phyloP scores from a whole-genome alignment of 345 rosid genomes.

The Camelina neglecta region DNA sequence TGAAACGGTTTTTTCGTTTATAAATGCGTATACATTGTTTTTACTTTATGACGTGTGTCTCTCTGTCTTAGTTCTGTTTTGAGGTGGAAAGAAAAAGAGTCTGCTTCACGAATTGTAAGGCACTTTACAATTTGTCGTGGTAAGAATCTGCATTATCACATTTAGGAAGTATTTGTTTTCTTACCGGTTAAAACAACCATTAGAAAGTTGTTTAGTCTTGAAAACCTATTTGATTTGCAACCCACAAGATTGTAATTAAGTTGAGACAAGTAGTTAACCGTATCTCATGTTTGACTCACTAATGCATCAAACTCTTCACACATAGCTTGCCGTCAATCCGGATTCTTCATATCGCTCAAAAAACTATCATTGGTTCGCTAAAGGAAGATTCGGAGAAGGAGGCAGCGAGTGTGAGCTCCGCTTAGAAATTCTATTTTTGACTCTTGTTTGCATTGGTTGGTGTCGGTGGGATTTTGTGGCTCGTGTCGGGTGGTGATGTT shows the following conservation, averaged over 20 bases:
- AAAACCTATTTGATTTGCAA: not conserved
- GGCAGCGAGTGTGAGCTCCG: not conserved
- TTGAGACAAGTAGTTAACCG: not conserved
- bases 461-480: not conserved
- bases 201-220: not conserved
- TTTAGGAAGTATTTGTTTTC: not conserved
- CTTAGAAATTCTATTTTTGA: not conserved
- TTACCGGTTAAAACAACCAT: not conserved
- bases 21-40: not conserved
- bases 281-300: not conserved
- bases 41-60: not conserved
- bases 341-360: not conserved
- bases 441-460: not conserved
- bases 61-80: conserved; percentile 22
- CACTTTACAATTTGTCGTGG: not conserved
- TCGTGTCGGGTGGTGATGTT: not conserved
- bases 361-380: not conserved
- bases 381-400: not conserved
- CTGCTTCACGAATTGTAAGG: conserved; percentile 4
- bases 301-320: not conserved
- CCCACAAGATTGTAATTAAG: not conserved
- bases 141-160: not conserved
- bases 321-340: not conserved
- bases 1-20: not conserved
- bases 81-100: conserved; percentile 31